These are phyloP conservation scores for Clavispora santaluciae DNA, from an alignment of 805 yeast species.

Conservation along the genomic window DNA sequence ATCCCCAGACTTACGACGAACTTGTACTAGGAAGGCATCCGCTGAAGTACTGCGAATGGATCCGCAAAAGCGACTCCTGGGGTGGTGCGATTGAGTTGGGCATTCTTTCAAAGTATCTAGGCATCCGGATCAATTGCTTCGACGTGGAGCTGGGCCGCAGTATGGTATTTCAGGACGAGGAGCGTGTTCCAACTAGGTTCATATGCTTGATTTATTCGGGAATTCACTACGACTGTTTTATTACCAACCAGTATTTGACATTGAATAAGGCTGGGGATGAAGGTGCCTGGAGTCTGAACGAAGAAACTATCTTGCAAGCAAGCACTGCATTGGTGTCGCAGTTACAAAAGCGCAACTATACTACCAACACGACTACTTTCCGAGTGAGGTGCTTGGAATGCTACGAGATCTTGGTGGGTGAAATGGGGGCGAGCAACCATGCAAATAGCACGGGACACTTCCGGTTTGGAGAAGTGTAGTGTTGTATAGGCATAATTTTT, in stretches of 20 bases:
- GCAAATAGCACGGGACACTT: constrained; percentile 59
- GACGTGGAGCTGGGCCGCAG: constrained; percentile 60
- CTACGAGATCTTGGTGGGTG: constrained; percentile 50
- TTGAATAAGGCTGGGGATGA: constrained; percentile 28
- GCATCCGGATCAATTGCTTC: constrained; percentile 50
- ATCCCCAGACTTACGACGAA: constrained; percentile 42
- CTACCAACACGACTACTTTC: constrained; percentile 62
- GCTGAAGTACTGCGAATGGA: constrained; percentile 57
- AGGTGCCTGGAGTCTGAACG: constrained; percentile 39
- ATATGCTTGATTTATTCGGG: constrained; percentile 63
- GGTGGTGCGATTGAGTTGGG: constrained; percentile 81
- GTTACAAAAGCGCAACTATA: constrained; percentile 50
- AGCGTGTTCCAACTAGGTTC: constrained; percentile 35
- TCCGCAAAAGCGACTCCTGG: constrained; percentile 57
- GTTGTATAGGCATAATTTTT: neutral
- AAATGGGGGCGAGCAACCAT: constrained; percentile 59
- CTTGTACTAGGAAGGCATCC: constrained; percentile 53
- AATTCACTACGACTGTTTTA: constrained; percentile 64
- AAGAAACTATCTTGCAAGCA: constrained; percentile 31
- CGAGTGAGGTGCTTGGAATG: constrained; percentile 56
- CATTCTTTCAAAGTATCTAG: constrained; percentile 50
- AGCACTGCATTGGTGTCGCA: constrained; percentile 36
- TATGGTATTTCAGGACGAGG: constrained; percentile 44
- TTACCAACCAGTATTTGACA: constrained; percentile 19
- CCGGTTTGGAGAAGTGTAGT: constrained; percentile 54